Base-by-base conservation (phyloP, 1,284 basidiomycete species). In the Apiotrichum laibachii region DNA sequence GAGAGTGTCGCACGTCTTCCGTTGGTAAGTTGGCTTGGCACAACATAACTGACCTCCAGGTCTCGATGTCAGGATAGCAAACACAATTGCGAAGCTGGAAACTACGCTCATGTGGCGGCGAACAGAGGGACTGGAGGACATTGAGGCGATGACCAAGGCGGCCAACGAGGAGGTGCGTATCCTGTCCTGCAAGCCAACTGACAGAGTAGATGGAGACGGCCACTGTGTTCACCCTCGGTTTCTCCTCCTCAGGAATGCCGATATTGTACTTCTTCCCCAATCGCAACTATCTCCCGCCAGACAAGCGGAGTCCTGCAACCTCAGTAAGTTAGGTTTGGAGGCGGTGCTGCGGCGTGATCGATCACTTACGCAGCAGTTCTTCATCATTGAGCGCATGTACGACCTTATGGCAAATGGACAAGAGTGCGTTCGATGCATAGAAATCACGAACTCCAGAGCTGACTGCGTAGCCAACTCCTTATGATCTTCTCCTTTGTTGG, bases 401-500 rank as follows among this genome's bases (percentile, higher is more conserved):
- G 75, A 77, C 61, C 62, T 77, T 15, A 69, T 73, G 68, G 50
- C 60, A 16, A 60, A 65, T 16, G 72, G 71, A 16, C 65, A 75
- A 31, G 66, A 46, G 57, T 44, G 21, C 50, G 43, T 54, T 49
- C 10, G 37, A 37, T 2, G 15, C 11, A 37, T 11, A 13, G 37
- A 16, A 21, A 10, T n/a, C 43, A 19, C n/a, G n/a, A 12, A 5
- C 31, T 8, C 33, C 1, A 2, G 8, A 47, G 26, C 26, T 18
- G 16, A 16, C 16, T 9, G 16, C 4, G 26, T 45, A 72, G 69
- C 19, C 64, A 72, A 40, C 60, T 65, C 11, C 43, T 66, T 5
- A 66, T 72, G 39, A 53, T 76, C 18, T 72, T 76, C 63, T 72
- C 73, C 57, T 73, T 76, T 56, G 55, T 60, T n/a, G 75, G 73